Conservation (phyloP, 2,329 filamentous ascomycete genomes). For the Fusarium sacchari region DNA sequence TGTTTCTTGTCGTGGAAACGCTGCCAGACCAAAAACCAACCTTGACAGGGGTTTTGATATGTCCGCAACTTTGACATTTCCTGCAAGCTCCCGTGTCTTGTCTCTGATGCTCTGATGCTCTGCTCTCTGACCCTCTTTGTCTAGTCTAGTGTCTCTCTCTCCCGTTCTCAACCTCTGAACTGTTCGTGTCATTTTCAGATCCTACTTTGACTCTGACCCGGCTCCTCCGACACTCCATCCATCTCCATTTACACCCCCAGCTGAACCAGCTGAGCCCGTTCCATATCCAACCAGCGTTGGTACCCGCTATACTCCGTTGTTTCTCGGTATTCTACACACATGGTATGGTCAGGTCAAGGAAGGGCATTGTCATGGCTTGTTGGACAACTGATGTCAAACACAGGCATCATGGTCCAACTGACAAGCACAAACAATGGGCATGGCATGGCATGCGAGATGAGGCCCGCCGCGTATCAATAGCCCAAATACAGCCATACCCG, state of each 20-base stretch:
- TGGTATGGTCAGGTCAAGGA: conserved; percentile 29
- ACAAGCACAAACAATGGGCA: conserved; percentile 22
- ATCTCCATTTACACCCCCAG: conserved; percentile 7
- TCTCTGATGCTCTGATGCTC: conserved; percentile 15
- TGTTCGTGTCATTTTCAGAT: background rate
- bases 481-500: conserved; percentile 35
- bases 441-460: conserved; percentile 40
- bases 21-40: background rate
- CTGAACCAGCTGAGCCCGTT: conserved; percentile 27
- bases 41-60: conserved; percentile 21
- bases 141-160: conserved; percentile 10
- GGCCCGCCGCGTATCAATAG: conserved; percentile 41
- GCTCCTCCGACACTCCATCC: conserved; percentile 18
- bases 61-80: conserved; percentile 27
- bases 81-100: conserved; percentile 39
- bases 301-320: conserved; percentile 6
- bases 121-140: conserved; percentile 20
- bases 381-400: conserved; percentile 28
- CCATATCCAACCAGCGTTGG: conserved; percentile 31
- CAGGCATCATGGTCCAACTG: conserved; percentile 21
- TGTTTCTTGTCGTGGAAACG: conserved; percentile 12
- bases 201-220: conserved; percentile 4
- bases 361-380: conserved; percentile 15
- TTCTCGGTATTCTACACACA: background rate
- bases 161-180: conserved; percentile 23